Percentiles rank a stretch among this genome's conserved stretches.
phyloP scores from a whole-genome alignment of 2,329 filamentous ascomycete genomes.

The Alternaria hordeiaustralica region DNA sequence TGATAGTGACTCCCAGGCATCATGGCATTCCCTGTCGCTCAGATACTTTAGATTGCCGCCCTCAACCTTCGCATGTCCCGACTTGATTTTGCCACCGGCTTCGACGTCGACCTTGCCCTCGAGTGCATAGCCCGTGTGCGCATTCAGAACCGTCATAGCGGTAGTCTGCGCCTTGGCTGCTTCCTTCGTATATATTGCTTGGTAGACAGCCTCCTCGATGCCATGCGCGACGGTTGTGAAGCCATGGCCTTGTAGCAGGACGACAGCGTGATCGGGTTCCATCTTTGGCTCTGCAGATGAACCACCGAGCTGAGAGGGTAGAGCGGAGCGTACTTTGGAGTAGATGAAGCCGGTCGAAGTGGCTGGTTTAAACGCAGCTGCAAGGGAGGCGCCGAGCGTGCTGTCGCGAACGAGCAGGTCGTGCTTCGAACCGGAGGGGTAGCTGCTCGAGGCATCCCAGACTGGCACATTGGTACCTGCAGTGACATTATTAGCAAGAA shows the following conservation, averaged over 20 bases:
- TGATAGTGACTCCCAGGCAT: constrained; percentile 49
- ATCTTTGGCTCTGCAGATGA: constrained; percentile 35
- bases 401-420: constrained; percentile 45
- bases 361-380: constrained; percentile 45
- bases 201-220: constrained; percentile 55
- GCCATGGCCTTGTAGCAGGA: constrained; percentile 54
- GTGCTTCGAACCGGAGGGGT: constrained; percentile 38
- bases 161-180: constrained; percentile 51
- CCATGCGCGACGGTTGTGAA: constrained; percentile 52
- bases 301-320: constrained; percentile 44
- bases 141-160: constrained; percentile 44
- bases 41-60: constrained; percentile 53
- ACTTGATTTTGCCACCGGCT: constrained; percentile 50
- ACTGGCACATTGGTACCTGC: constrained; percentile 44
- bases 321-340: constrained; percentile 46
- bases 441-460: constrained; percentile 43
- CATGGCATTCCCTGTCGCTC: constrained; percentile 51
- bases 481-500: neutral
- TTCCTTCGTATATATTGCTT: constrained; percentile 52
- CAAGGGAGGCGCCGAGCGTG: constrained; percentile 44
- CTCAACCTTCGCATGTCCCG: constrained; percentile 49
- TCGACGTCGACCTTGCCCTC: constrained; percentile 50
- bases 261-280: constrained; percentile 45
- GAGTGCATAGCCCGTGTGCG: constrained; percentile 45
- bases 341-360: constrained; percentile 49